Base-by-base conservation (phyloP, 768 basidiomycete species). In the Pulveroboletus sp. region DNA sequence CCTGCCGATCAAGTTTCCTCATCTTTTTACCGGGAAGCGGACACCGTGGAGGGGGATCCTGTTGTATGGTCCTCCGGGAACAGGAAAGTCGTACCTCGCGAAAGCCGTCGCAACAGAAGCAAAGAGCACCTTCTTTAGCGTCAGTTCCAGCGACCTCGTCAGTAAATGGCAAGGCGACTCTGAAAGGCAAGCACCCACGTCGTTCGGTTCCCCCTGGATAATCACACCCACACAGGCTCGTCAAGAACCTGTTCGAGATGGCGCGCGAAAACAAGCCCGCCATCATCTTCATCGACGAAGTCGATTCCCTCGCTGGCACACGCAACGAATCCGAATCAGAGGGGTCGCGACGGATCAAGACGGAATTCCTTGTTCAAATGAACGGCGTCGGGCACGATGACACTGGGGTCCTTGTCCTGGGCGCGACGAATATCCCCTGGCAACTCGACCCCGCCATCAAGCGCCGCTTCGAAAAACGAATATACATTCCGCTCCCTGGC, bases 91-190 rank as follows among this genome's bases (percentile, higher is more conserved):
- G 36, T 98, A 86, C 65, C 79, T 99, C 36, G 97, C 97, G 3
- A 99, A 99, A 68, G 97, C 97, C 0, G 97, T 99, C 20, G 97
- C 97, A 16, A 99, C 97, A 13, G 97, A 99, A 69, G 94, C 97
- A 45, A 97, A 98, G 73, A 94, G 94, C 68, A 97, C 95, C 9
- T 99, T 99, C 77, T 98, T 95, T 73, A 91, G 87, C 56, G 93
- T 99, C 52, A 92, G 89, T 62, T 93, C 90, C 20, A 86, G 85
- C 65, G 97, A 98, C 63, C 75, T 99, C 47, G 97, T 98, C 47
- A 94, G 92, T 69, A 99, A 98, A 68, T 99, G 97, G 97, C 97
- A 98, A 73, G 97, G 97, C 50, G 97, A 99, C 69, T 94, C 92
- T 5, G 95, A 98, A 72, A 76, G 95, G 94, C 90, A 52, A 64